Evolutionary conservation across 768 basidiomycete genomes (phyloP).

Genomic region (Lentinula edodes): DNA sequence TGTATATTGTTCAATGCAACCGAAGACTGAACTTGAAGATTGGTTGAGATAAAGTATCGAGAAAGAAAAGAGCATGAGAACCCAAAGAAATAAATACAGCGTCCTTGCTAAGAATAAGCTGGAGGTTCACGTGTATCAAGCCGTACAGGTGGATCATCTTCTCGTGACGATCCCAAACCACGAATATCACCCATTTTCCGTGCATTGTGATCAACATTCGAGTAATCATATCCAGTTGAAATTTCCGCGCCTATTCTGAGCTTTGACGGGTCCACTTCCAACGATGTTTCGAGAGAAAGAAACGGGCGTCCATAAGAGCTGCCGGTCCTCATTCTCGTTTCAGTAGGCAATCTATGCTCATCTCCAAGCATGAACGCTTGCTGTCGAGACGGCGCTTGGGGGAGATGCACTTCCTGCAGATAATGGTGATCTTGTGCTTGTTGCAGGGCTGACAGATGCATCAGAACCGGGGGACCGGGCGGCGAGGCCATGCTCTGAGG

Average conservation of each 20-base stretch:
- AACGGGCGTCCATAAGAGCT: neutral
- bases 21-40: neutral
- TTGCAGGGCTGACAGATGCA: neutral
- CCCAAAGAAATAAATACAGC: neutral
- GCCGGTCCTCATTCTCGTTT: neutral
- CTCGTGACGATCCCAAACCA: neutral
- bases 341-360: neutral
- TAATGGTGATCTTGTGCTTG: neutral
- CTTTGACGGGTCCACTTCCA: neutral
- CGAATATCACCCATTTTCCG: neutral
- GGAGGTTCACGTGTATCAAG: neutral
- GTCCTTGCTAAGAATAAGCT: neutral
- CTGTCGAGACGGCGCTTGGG: neutral
- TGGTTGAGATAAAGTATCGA: neutral
- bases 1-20: too few species aligned
- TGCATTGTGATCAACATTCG: neutral
- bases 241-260: neutral
- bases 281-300: neutral
- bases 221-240: neutral
- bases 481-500: neutral
- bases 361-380: neutral
- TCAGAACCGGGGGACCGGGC: neutral
- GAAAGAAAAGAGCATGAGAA: neutral
- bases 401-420: conserved; percentile 1
- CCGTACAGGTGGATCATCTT: neutral